Evolutionary conservation across 176 grass and related monocot genomes (phyloP).

Genomic region (Oryza meridionalis): DNA sequence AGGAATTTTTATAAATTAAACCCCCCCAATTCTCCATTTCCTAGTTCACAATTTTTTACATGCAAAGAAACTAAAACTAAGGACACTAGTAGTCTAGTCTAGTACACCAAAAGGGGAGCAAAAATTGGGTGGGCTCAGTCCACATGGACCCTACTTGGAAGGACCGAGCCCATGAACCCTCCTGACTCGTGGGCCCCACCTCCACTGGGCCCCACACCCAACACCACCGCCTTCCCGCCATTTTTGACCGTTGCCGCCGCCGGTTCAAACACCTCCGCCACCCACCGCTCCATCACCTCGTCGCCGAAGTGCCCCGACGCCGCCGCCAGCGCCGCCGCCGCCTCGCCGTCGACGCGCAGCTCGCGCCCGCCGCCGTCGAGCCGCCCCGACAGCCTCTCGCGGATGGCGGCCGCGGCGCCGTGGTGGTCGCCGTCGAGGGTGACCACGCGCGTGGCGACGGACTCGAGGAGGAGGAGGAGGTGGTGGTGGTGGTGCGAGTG

Average conservation of each 20-base stretch:
- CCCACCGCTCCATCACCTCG: constrained; percentile 66
- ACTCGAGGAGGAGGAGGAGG: constrained; percentile 43
- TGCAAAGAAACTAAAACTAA: constrained; percentile 26
- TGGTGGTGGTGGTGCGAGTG: background rate
- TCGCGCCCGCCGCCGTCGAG: background rate
- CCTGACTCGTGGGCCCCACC: constrained; percentile 42
- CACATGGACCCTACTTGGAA: constrained; percentile 66
- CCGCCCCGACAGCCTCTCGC: constrained; percentile 43
- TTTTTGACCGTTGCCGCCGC: constrained; percentile 51
- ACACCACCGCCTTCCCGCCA: constrained; percentile 54
- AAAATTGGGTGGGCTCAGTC: constrained; percentile 50
- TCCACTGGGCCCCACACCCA: constrained; percentile 33
- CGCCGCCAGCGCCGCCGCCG: constrained; percentile 40
- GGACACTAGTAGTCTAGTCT: background rate
- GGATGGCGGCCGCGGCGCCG: constrained; percentile 30
- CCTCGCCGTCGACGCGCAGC: constrained; percentile 45
- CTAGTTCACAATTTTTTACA: constrained; percentile 38
- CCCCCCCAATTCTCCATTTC: constrained; percentile 28
- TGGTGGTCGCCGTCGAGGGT: constrained; percentile 18
- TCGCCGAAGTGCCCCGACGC: constrained; percentile 55
- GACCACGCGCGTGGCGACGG: constrained; percentile 29
- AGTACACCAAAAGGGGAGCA: constrained; percentile 4
- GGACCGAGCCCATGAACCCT: constrained; percentile 73
- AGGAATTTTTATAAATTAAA: background rate
- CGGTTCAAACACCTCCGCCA: constrained; percentile 61